Evolutionary conservation across 208 protist species (phyloP).

Genomic region (Trichomonas vaginalis): DNA sequence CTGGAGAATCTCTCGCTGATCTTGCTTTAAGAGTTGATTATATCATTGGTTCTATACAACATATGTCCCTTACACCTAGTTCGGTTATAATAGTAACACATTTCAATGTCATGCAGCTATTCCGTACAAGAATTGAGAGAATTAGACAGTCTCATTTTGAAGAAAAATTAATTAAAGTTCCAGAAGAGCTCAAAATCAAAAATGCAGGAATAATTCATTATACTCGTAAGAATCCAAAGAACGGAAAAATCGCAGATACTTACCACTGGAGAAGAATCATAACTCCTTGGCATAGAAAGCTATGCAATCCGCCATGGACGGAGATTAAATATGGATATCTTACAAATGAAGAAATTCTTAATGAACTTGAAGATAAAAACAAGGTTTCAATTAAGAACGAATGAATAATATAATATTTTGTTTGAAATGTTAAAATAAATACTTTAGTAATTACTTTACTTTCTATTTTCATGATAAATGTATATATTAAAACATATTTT

Average conservation of each 20-base stretch:
- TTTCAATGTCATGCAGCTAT: background rate
- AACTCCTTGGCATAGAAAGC: background rate
- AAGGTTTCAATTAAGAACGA: background rate
- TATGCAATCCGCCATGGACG: background rate
- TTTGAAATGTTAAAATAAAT: background rate
- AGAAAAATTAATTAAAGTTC: background rate
- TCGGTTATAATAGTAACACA: background rate
- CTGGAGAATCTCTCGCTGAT: background rate
- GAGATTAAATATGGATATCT: background rate
- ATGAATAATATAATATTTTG: background rate
- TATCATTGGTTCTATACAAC: background rate
- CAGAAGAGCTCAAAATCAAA: background rate
- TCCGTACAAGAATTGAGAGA: background rate
- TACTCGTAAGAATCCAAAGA: background rate
- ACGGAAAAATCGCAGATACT: background rate
- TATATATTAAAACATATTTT: no score
- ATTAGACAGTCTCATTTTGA: background rate
- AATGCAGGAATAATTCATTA: background rate
- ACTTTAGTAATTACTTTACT: no score
- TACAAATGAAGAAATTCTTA: background rate
- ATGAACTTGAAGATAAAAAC: background rate
- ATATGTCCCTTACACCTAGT: background rate
- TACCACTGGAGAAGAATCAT: background rate
- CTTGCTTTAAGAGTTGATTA: slow-evolving; percentile 5
- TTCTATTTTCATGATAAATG: no score